Evolutionary conservation across 805 yeast genomes (phyloP).

Genomic region (Starmerella cellae): DNA sequence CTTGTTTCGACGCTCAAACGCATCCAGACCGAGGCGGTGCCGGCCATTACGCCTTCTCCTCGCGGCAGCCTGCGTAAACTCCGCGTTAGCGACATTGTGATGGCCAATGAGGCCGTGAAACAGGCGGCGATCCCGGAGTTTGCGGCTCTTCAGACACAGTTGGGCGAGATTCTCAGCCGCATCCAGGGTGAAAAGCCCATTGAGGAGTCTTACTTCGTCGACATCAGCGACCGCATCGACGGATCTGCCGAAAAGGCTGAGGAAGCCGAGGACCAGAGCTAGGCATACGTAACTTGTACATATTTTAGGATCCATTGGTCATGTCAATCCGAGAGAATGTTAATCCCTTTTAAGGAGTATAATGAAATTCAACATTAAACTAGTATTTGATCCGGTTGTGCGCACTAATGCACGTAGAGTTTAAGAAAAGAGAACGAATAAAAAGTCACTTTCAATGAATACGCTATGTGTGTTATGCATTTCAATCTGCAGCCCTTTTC

Average conservation of each 20-base stretch:
- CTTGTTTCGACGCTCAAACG: conserved; percentile 1
- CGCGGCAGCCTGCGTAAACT: conserved; percentile 1
- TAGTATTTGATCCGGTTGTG: no score
- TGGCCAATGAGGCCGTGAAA: conserved; percentile 9
- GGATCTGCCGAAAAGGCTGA: neutral
- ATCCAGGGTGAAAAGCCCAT: conserved; percentile 9
- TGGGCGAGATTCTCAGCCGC: conserved; percentile 1
- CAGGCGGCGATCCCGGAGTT: conserved; percentile 3
- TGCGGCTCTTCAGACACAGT: neutral
- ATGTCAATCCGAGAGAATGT: no score
- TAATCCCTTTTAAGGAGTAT: no score
- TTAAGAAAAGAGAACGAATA: no score
- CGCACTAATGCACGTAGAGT: no score
- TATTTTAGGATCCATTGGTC: no score
- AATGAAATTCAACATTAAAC: no score
- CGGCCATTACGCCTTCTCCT: neutral
- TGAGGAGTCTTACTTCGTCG: conserved; percentile 2
- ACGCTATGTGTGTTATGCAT: no score
- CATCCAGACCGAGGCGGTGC: neutral
- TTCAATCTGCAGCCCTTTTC: no score
- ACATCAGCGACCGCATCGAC: conserved; percentile 3
- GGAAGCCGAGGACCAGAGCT: neutral
- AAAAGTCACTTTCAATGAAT: no score
- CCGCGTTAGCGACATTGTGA: conserved; percentile 4
- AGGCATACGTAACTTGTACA: neutral